phyloP scores from a whole-genome alignment of 2,329 filamentous ascomycete species.

The Colletotrichum brevisporum region DNA sequence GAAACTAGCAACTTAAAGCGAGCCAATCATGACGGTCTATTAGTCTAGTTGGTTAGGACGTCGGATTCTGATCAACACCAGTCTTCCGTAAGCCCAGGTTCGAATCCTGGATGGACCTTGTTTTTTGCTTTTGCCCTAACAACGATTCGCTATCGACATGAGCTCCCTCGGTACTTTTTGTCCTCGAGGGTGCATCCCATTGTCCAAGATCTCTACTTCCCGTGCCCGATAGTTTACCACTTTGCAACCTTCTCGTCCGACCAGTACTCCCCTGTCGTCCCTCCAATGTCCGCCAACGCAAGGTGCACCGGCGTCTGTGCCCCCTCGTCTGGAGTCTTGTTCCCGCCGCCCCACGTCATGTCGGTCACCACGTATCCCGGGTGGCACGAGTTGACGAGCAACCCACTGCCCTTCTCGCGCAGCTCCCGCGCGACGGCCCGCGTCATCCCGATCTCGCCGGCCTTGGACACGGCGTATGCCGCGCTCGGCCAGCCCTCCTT shows the following conservation, averaged over 20 bases:
- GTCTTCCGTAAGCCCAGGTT: conserved; percentile 34
- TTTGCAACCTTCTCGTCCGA: conserved; percentile 51
- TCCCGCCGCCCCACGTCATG: conserved; percentile 58
- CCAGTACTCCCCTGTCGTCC: conserved; percentile 56
- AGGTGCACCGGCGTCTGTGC: conserved; percentile 59
- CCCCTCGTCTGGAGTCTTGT: conserved; percentile 58
- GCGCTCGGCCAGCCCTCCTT: conserved; percentile 63
- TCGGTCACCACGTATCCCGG: conserved; percentile 62
- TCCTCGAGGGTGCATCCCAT: not conserved
- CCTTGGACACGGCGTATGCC: conserved; percentile 63
- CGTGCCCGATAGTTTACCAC: conserved; percentile 44
- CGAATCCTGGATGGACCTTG: conserved; percentile 36
- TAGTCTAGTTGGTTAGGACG: conserved; percentile 40
- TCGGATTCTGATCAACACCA: conserved; percentile 32
- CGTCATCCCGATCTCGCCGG: conserved; percentile 58
- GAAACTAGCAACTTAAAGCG: fast-evolving
- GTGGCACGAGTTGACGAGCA: conserved; percentile 56
- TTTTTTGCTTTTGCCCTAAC: not conserved
- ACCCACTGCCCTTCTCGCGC: conserved; percentile 44
- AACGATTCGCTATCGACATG: not conserved
- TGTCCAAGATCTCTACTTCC: not conserved
- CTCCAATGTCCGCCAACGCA: conserved; percentile 55
- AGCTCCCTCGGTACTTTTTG: not conserved
- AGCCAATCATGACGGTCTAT: conserved; percentile 17
- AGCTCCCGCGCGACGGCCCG: conserved; percentile 52